Evolutionary conservation across 2,329 filamentous ascomycete species (phyloP).

Genomic region (Neoascochyta sp.): DNA sequence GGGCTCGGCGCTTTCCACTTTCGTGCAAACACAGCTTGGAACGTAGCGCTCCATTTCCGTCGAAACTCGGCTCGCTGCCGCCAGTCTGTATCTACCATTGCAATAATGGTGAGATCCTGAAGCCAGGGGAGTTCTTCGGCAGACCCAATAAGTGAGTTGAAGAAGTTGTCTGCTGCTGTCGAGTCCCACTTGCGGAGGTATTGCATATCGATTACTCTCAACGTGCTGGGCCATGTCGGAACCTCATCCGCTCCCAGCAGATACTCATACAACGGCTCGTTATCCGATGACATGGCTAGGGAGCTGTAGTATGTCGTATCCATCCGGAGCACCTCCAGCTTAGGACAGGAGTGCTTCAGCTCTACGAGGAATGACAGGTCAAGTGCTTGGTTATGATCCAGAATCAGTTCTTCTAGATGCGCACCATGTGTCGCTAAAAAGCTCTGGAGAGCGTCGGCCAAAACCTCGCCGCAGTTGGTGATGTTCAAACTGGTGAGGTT

Average conservation of each 20-base stretch:
- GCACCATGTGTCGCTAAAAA: slow-evolving; percentile 67
- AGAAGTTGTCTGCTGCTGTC: slow-evolving; percentile 69
- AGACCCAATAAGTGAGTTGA: slow-evolving; percentile 71
- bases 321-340: slow-evolving; percentile 67
- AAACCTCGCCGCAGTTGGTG: slow-evolving; percentile 74
- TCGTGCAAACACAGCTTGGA: slow-evolving; percentile 65
- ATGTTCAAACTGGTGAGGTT: slow-evolving; percentile 66
- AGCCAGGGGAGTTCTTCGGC: slow-evolving; percentile 64
- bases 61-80: slow-evolving; percentile 76
- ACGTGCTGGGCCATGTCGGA: slow-evolving; percentile 72
- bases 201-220: slow-evolving; percentile 69
- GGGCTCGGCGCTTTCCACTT: slow-evolving; percentile 44
- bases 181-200: slow-evolving; percentile 73
- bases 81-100: slow-evolving; percentile 76
- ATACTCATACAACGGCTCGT: slow-evolving; percentile 69
- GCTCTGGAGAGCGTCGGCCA: slow-evolving; percentile 59
- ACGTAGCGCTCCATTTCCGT: slow-evolving; percentile 68
- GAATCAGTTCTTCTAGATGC: slow-evolving; percentile 62
- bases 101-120: slow-evolving; percentile 62
- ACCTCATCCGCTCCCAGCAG: slow-evolving; percentile 61
- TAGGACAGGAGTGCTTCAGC: slow-evolving; percentile 65
- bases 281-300: slow-evolving; percentile 64
- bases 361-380: slow-evolving; percentile 69
- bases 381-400: slow-evolving; percentile 77
- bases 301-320: slow-evolving; percentile 75